Conservation (phyloP, 2,329 filamentous ascomycete genomes). For the Grosmannia clavigera region DNA sequence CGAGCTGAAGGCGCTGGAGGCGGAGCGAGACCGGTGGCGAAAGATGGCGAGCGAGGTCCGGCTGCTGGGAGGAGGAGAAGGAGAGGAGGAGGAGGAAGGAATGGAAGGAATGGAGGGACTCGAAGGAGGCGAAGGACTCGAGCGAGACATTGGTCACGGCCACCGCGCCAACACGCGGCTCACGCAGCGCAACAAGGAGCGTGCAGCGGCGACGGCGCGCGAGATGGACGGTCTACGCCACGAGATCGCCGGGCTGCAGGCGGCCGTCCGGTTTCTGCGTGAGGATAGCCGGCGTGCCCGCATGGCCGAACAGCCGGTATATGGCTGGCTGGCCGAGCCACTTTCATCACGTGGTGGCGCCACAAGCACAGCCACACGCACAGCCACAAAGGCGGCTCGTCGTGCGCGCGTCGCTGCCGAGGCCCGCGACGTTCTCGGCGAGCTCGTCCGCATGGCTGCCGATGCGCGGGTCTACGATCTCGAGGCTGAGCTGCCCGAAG, state of each 20-base stretch:
- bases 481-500: slow-evolving; percentile 12
- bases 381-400: slow-evolving; percentile 1
- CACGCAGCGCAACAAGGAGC: slow-evolving; percentile 30
- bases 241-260: slow-evolving; percentile 53
- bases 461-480: slow-evolving; percentile 48
- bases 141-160: neutral
- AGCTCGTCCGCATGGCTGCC: slow-evolving; percentile 50
- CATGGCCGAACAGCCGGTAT: slow-evolving; percentile 38
- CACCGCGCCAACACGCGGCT: neutral
- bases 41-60: slow-evolving; percentile 53
- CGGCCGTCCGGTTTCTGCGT: slow-evolving; percentile 54
- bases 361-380: too few relatives aligned
- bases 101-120: slow-evolving; percentile 5
- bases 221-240: slow-evolving; percentile 62
- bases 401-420: slow-evolving; percentile 44
- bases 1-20: slow-evolving; percentile 51
- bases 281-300: slow-evolving; percentile 54
- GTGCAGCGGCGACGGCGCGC: slow-evolving; percentile 55
- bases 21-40: slow-evolving; percentile 58
- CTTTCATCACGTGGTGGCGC: slow-evolving; percentile 22
- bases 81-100: slow-evolving; percentile 19
- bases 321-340: slow-evolving; percentile 54
- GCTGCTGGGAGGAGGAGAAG: slow-evolving; percentile 33
- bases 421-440: slow-evolving; percentile 49
- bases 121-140: neutral